Percentiles rank a stretch among this genome's conserved stretches.
phyloP scores from a whole-genome alignment of 2,329 filamentous ascomycete genomes.

The Coniella vitis region DNA sequence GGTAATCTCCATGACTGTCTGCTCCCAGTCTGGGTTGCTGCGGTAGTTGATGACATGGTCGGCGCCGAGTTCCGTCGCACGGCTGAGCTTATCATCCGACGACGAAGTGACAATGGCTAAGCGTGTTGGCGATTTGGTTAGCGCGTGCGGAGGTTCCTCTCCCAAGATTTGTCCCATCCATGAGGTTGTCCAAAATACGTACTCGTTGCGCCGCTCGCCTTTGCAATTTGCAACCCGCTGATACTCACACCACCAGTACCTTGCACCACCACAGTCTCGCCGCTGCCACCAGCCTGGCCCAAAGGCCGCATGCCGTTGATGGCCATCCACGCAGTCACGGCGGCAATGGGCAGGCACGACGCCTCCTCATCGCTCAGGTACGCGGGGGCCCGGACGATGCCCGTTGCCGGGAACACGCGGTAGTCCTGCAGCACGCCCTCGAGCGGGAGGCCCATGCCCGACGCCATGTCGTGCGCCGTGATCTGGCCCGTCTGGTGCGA shows the following conservation, averaged over 20 bases:
- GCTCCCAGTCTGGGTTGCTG: slow-evolving; percentile 44
- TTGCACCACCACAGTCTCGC: slow-evolving; percentile 42
- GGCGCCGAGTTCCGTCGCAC: slow-evolving; percentile 42
- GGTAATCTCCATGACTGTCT: slow-evolving; percentile 40
- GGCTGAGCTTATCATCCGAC: slow-evolving; percentile 43
- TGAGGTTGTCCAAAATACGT: too few species aligned
- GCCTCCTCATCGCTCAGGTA: slow-evolving; percentile 55
- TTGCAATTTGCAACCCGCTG: slow-evolving; percentile 46
- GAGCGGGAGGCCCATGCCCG: slow-evolving; percentile 54
- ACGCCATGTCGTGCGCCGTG: slow-evolving; percentile 44
- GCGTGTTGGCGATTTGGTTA: slow-evolving; percentile 37
- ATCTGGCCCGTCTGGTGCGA: slow-evolving; percentile 53
- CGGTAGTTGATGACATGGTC: slow-evolving; percentile 48
- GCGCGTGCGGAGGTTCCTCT: too few species aligned
- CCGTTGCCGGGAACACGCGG: slow-evolving; percentile 50
- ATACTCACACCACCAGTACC: slow-evolving; percentile 49
- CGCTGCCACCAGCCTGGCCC: slow-evolving; percentile 40
- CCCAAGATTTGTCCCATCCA: too few species aligned
- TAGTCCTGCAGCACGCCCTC: slow-evolving; percentile 52
- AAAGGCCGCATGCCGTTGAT: slow-evolving; percentile 54
- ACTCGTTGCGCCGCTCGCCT: slow-evolving; percentile 42
- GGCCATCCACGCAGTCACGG: slow-evolving; percentile 59
- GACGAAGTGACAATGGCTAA: slow-evolving; percentile 49
- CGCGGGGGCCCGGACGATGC: slow-evolving; percentile 48
- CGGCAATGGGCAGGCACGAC: slow-evolving; percentile 52